These are phyloP conservation scores for Vaccinium corymbosum DNA, from an alignment of 148 eudicot genomes.

Conservation along the genomic window DNA sequence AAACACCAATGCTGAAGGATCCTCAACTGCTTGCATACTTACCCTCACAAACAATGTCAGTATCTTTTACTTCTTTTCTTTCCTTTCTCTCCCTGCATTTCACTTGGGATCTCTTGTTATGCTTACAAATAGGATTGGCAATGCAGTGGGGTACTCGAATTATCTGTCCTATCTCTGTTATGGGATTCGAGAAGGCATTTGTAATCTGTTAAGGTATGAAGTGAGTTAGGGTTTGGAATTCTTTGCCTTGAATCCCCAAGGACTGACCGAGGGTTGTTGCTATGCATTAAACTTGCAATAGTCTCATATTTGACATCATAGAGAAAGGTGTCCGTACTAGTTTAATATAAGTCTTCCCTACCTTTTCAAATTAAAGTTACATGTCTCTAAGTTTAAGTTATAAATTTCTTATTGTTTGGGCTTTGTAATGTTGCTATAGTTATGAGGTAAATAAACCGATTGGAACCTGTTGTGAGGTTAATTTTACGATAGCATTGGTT, in stretches of 20 bases:
- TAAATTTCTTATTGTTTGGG: neutral
- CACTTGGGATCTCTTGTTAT: neutral
- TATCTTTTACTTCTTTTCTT: neutral
- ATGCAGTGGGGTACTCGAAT: neutral
- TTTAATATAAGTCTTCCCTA: neutral
- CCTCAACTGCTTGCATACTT: constrained; percentile 18
- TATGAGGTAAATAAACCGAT: neutral
- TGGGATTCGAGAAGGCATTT: neutral
- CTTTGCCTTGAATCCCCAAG: neutral
- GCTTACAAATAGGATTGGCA: neutral
- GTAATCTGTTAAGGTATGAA: neutral
- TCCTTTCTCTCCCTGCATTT: neutral
- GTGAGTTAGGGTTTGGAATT: neutral
- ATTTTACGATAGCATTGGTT: neutral
- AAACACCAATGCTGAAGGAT: constrained; percentile 16
- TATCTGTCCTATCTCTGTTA: neutral
- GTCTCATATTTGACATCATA: neutral
- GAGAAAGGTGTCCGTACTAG: neutral
- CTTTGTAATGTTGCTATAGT: neutral
- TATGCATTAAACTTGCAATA: neutral
- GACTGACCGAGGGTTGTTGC: neutral
- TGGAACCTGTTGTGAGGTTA: neutral
- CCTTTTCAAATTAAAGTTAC: neutral
- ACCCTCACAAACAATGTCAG: constrained; percentile 10
- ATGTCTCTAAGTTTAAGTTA: neutral